Evolutionary conservation across 805 yeast genomes (phyloP).

Genomic region (Ogataea henricii): DNA sequence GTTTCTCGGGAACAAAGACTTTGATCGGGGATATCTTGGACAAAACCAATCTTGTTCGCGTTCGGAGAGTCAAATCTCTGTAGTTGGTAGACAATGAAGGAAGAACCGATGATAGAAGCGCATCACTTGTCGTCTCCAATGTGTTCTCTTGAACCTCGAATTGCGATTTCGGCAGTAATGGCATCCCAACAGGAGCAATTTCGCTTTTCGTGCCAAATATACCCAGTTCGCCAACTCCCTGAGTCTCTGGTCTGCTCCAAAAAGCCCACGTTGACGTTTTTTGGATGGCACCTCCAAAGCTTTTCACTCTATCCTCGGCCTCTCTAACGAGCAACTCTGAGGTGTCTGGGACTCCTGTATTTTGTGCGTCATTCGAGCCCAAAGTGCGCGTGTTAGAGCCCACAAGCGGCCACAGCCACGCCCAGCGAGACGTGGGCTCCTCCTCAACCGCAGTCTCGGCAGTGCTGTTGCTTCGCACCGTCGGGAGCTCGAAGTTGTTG

Average conservation of each 20-base stretch:
- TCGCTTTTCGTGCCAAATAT: conserved; percentile 34
- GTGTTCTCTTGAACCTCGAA: conserved; percentile 31
- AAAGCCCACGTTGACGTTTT: conserved; percentile 36
- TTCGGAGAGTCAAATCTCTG: conserved; percentile 29
- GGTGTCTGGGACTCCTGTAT: neutral
- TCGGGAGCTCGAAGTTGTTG: conserved; percentile 1
- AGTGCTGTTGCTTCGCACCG: neutral
- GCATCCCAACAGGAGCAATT: conserved; percentile 29
- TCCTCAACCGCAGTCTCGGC: neutral
- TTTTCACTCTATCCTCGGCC: conserved; percentile 26
- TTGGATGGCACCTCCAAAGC: conserved; percentile 20
- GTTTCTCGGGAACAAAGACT: conserved; percentile 31
- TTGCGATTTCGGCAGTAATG: conserved; percentile 30
- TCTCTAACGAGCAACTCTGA: conserved; percentile 27
- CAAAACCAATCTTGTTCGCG: conserved; percentile 28
- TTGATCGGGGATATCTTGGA: conserved; percentile 22
- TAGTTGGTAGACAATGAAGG: conserved; percentile 31
- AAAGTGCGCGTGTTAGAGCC: neutral
- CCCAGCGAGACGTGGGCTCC: conserved; percentile 6
- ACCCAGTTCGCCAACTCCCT: conserved; percentile 27
- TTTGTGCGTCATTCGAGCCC: neutral
- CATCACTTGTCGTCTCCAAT: conserved; percentile 2
- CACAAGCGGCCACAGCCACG: conserved; percentile 12
- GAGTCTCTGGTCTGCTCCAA: conserved; percentile 10
- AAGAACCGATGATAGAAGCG: conserved; percentile 23